These are phyloP conservation scores for Cladosporium cucumerinum DNA, from an alignment of 2,329 filamentous ascomycete species.

Conservation along the genomic window DNA sequence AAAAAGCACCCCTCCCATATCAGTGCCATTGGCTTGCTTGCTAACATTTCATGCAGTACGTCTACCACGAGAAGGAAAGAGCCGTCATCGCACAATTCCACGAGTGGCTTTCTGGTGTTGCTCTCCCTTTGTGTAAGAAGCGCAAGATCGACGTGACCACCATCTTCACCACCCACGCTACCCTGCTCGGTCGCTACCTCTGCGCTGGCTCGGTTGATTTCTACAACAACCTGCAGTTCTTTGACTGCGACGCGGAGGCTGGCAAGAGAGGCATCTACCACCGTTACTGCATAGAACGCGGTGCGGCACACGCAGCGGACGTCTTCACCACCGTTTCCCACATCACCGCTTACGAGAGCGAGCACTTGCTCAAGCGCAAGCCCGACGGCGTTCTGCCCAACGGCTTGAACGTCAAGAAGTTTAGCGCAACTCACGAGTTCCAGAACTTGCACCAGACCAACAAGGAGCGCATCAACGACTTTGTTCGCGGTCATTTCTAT, in stretches of 20 bases:
- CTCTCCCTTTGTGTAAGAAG: slow-evolving; percentile 86
- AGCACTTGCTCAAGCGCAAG: slow-evolving; percentile 95
- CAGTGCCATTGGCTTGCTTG: neutral
- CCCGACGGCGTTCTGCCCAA: slow-evolving; percentile 96
- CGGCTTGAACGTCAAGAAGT: slow-evolving; percentile 96
- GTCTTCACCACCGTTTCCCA: slow-evolving; percentile 99
- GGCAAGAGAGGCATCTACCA: slow-evolving; percentile 99
- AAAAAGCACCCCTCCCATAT: neutral
- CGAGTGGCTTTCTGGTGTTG: slow-evolving; percentile 96
- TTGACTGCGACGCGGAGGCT: slow-evolving; percentile 93
- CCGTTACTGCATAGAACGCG: slow-evolving; percentile 95
- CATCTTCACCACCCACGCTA: slow-evolving; percentile 98
- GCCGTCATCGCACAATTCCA: slow-evolving; percentile 98
- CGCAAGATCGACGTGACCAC: slow-evolving; percentile 94
- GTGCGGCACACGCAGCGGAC: slow-evolving; percentile 84
- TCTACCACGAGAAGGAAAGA: slow-evolving; percentile 84
- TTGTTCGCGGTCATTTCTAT: slow-evolving; percentile 96
- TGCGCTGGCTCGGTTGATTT: slow-evolving; percentile 98
- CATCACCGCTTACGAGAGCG: slow-evolving; percentile 96
- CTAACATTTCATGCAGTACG: slow-evolving; percentile 60
- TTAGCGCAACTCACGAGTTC: slow-evolving; percentile 97
- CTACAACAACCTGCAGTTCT: slow-evolving; percentile 97
- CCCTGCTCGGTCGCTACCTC: slow-evolving; percentile 89
- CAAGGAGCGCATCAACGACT: slow-evolving; percentile 98
- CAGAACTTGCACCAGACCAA: slow-evolving; percentile 95